Percentiles rank a stretch among this genome's conserved stretches.
Evolutionary conservation across 2,329 filamentous ascomycete species (phyloP).

Genomic region (Sclerotinia spermophila): DNA sequence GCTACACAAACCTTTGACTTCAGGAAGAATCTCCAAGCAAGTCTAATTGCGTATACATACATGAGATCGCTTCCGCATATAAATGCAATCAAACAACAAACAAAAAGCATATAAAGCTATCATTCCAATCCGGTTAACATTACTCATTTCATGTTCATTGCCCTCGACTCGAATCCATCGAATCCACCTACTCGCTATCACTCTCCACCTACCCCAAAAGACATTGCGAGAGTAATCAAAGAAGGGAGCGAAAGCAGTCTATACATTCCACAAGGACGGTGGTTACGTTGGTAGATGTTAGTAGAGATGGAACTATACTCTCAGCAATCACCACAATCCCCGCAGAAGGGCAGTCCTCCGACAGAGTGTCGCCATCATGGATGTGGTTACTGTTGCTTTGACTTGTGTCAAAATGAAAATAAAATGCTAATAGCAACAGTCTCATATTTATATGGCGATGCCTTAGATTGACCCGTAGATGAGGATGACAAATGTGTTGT

Average conservation of each 20-base stretch:
- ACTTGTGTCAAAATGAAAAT: background rate
- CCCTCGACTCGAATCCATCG: background rate
- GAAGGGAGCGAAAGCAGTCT: no score
- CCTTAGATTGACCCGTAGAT: background rate
- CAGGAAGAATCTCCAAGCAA: no score
- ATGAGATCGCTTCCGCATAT: background rate
- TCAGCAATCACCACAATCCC: background rate
- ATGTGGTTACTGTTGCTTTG: background rate
- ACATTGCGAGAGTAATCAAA: no score
- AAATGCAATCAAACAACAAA: background rate
- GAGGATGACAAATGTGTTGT: background rate
- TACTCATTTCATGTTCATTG: background rate
- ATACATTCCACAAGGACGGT: no score
- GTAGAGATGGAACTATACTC: background rate
- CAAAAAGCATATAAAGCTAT: background rate
- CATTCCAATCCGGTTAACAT: background rate
- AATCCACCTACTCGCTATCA: background rate
- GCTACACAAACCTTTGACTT: no score
- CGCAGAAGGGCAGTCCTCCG: background rate
- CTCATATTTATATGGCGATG: background rate
- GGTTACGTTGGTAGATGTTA: no score
- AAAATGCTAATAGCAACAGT: background rate
- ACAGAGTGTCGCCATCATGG: background rate
- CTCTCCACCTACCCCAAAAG: no score
- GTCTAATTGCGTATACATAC: no score